phyloP scores from a whole-genome alignment of 2,329 filamentous ascomycete species.

The Cladosporium sp. region DNA sequence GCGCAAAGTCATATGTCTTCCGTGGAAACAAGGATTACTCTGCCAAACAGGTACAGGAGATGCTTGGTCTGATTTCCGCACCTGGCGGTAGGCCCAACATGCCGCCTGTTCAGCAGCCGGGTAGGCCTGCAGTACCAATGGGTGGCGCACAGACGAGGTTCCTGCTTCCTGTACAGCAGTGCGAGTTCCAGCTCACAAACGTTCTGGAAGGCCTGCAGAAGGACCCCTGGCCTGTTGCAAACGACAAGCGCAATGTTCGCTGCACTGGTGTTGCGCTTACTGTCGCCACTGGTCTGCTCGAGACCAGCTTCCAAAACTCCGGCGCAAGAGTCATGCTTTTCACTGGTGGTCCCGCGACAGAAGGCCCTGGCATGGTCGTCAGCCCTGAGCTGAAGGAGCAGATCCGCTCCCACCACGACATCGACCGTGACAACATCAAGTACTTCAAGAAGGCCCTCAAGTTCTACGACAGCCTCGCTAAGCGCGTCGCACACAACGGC shows the following conservation, averaged over 20 bases:
- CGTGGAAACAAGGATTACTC: constrained; percentile 95
- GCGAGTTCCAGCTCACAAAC: constrained; percentile 95
- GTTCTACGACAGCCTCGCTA: constrained; percentile 94
- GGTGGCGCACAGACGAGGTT: constrained; percentile 84
- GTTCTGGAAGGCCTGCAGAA: constrained; percentile 91
- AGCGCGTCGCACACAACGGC: constrained; percentile 90
- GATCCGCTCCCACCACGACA: constrained; percentile 96
- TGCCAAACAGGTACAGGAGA: constrained; percentile 99
- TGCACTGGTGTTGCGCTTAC: constrained; percentile 96
- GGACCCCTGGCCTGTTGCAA: constrained; percentile 95
- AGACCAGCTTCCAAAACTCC: constrained; percentile 92
- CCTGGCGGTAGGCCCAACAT: constrained; percentile 67
- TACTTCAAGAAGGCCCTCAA: constrained; percentile 99
- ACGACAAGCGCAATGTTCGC: constrained; percentile 81
- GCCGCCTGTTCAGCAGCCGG: constrained; percentile 64
- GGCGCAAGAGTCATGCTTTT: constrained; percentile 97
- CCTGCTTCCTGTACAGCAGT: constrained; percentile 87
- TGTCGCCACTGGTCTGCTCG: constrained; percentile 85
- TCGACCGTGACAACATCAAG: constrained; percentile 97
- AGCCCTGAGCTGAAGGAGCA: constrained; percentile 92
- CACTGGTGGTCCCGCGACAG: constrained; percentile 87
- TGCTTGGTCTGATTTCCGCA: constrained; percentile 74
- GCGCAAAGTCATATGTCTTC: constrained; percentile 98
- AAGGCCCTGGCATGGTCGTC: constrained; percentile 95
- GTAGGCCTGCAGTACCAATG: constrained; percentile 59